Base-by-base conservation (phyloP, 371 early-diverging fungal genomes). In the Mortierella sp. region DNA sequence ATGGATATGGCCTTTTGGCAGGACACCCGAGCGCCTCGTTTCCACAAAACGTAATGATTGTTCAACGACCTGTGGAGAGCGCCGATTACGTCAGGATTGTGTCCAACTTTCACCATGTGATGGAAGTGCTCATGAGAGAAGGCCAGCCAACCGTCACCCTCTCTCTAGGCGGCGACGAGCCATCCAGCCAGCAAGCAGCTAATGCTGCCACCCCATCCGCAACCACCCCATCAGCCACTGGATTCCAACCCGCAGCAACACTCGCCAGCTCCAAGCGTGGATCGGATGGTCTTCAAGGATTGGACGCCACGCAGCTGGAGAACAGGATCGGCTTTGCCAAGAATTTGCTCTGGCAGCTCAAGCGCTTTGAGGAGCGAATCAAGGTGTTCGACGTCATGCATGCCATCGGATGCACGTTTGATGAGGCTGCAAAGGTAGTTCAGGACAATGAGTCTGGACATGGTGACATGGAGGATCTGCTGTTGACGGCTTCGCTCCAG, bases 311-410 rank as follows among this genome's bases (percentile, higher is more conserved):
- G 3, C 85, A 84, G 44, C 72, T 84, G 16, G 89, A 88, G 41
- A 89, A 89, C 70, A 90, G 91, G 72, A 91, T 93, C 29, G 89
- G 88, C 2, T 78, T 92, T 11, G 88, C 92, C 18, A 91, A 91
- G 77, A 85, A 88, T 24, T 78, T 92, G 38, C 88, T 90, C 71
- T 83, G 80, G 63, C 93, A 93, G 73, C 89, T 93, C 21, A 80
- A 83, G 63, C 83, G 86, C 38, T 93, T 91, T 46, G 89, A 89
- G 49, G 78, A 84, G 14, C 83, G 87, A 21, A 76, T 88, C 71
- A 70, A 77, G 5, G 86, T 88, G 48, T 93, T 90, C 76, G 90
- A 89, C 49, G 90, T 91, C 1, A 93, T 93, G 93, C 90, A 91
- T 73, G 90, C 87, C 1, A 81, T 86, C 46, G 84, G 87, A 24